Evolutionary conservation across 306 rosid species (phyloP).

Genomic region (Inga laurina): DNA sequence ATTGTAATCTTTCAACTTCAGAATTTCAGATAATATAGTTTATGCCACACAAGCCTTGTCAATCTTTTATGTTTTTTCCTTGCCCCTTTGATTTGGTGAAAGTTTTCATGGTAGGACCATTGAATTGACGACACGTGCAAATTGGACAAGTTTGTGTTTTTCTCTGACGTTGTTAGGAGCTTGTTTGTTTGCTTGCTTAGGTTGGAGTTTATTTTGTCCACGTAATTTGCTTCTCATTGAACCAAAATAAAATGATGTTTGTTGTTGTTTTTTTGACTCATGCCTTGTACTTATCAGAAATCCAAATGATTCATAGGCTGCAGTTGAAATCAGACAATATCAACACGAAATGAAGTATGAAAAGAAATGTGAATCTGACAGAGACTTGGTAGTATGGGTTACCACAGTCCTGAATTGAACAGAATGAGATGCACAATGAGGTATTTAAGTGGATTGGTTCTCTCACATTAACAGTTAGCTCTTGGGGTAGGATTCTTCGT

Average conservation of each 20-base stretch:
- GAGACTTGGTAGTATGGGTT: no score
- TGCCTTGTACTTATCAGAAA: conserved; percentile 26
- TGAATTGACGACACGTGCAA: conserved; percentile 40
- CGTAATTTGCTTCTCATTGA: conserved; percentile 23
- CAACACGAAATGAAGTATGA: conserved; percentile 5
- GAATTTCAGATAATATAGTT: conserved; percentile 9
- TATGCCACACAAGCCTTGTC: conserved; percentile 29
- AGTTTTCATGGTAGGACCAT: conserved; percentile 13
- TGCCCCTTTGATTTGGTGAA: conserved; percentile 26
- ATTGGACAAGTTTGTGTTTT: conserved; percentile 34
- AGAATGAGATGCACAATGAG: no score
- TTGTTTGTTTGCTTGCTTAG: conserved; percentile 25
- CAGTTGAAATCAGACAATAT: conserved; percentile 6
- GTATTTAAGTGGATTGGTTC: no score
- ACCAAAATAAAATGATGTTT: background rate
- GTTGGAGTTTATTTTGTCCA: conserved; percentile 21
- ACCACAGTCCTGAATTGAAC: no score
- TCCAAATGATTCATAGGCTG: conserved; percentile 2
- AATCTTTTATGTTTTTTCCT: background rate
- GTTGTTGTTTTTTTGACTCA: background rate
- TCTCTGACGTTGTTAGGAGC: conserved; percentile 10
- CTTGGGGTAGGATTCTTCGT: no score
- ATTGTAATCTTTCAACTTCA: conserved; percentile 16
- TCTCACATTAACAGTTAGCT: no score
- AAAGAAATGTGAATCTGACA: conserved; percentile 21